Evolutionary conservation across 768 basidiomycete species (phyloP), one percentile per base, ranked within the genome.

Genomic region (Tricholoma terreum): DNA sequence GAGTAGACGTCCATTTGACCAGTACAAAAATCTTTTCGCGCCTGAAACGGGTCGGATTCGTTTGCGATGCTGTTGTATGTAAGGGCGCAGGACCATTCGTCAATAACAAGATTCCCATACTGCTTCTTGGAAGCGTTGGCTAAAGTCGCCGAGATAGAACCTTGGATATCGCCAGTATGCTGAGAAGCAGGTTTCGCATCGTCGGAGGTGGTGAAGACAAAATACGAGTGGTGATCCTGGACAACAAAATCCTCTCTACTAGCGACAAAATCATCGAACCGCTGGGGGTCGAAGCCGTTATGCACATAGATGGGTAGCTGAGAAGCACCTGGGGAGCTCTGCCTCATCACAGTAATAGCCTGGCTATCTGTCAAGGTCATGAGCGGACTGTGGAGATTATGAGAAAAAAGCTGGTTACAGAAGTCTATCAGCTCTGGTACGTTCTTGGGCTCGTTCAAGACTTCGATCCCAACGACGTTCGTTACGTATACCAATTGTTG

Each of bases 41-140:
- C 80, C 4, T 66, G 68, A 22, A 72, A 69, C 12, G 76, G 73
- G 63, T 87, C 73, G 3, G 61, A 34, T 57, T 83, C 84, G 8
- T 68, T 68, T 6, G 78, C 67, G 15, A 87, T 63, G 61, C 87
- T 86, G 54, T 81, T 63, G 2, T 83, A 80, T 53, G 89, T 85
- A 59, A 93, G 73, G 0, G 87, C 87, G 19, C 86, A 90, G n/a
- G 87, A 90, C 84, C 86, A 94, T 66, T 94, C 92, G 21, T 82
- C 90, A 2, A 93, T 78, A n/a, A 94, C 77, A 11, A 94, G 68
- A 19, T 85, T 85, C 8, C 73, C 63, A 8, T 63, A 69, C 43
- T 70, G 63, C 40, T 63, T 62, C 12, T 42, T 50, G 7, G 72
- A 69, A 1, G 69, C 67, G 1, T 54, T 57, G 11, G 63, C 63